These are phyloP conservation scores for Linum usitatissimum DNA, from an alignment of 345 rosid genomes.

Conservation along the genomic window DNA sequence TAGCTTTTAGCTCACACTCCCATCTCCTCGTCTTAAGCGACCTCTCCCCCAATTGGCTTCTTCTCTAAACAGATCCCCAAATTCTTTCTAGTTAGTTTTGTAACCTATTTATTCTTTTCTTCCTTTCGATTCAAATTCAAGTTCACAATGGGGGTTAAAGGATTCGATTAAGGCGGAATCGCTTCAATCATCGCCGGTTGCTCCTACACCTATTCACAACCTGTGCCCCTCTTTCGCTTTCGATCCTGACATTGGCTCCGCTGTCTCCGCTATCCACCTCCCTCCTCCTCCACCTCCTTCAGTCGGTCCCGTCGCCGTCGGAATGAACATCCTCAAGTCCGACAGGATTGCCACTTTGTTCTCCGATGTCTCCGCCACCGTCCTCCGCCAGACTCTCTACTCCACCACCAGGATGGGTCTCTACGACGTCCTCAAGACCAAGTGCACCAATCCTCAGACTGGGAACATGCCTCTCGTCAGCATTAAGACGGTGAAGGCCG, in stretches of 20 bases:
- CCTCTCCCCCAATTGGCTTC: no score
- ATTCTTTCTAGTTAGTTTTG: no score
- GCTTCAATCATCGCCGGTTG: slow-evolving; percentile 3
- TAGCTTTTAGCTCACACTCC: no score
- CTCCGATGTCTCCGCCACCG: slow-evolving; percentile 3
- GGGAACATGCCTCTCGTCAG: neutral
- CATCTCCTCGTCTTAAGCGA: no score
- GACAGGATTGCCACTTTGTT: neutral
- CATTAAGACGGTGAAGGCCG: no score
- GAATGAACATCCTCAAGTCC: neutral
- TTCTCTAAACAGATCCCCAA: no score
- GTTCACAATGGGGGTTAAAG: neutral
- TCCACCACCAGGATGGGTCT: slow-evolving; percentile 1
- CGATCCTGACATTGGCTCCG: neutral
- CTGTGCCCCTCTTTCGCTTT: slow-evolving; percentile 2
- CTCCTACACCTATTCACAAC: neutral
- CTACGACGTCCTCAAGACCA: slow-evolving; percentile 2
- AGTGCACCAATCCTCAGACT: neutral
- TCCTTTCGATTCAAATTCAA: neutral
- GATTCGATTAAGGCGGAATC: slow-evolving; percentile 1
- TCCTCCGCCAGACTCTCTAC: slow-evolving; percentile 3
- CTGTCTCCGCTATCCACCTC: neutral
- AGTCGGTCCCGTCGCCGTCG: neutral
- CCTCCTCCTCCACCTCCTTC: no score
- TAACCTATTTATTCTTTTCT: neutral